Evolutionary conservation across 306 rosid genomes (phyloP).

Genomic region (Sesbania bispinosa): DNA sequence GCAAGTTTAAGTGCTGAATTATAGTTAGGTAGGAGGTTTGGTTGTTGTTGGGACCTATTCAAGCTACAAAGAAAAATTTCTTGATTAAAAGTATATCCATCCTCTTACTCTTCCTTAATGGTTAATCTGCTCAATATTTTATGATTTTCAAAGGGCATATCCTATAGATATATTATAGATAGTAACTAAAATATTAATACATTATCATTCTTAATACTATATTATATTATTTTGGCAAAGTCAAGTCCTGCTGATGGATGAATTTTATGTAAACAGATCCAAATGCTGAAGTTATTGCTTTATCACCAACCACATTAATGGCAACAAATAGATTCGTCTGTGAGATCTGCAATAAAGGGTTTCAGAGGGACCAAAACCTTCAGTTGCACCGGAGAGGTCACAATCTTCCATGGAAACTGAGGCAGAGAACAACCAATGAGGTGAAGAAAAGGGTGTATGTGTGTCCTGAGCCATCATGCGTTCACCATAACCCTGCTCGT

Average conservation of each 20-base stretch:
- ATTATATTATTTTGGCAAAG: not conserved
- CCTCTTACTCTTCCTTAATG: not conserved
- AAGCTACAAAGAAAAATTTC: not conserved
- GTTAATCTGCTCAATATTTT: not conserved
- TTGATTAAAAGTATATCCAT: not conserved
- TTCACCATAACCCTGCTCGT: slow-evolving; percentile 68
- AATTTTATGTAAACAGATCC: slow-evolving; percentile 47
- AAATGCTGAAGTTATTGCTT: slow-evolving; percentile 66
- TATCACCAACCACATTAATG: slow-evolving; percentile 77
- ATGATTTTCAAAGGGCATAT: not conserved
- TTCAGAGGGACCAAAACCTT: slow-evolving; percentile 80
- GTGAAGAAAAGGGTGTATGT: slow-evolving; percentile 63
- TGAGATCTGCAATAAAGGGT: slow-evolving; percentile 78
- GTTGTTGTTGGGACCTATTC: not conserved
- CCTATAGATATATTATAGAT: not conserved
- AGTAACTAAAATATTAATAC: not conserved
- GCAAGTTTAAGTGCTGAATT: not conserved
- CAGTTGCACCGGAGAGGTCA: slow-evolving; percentile 78
- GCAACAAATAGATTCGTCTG: slow-evolving; percentile 76
- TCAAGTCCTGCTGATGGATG: not conserved
- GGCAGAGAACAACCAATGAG: slow-evolving; percentile 54
- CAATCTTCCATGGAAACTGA: slow-evolving; percentile 80
- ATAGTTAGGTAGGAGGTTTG: not conserved
- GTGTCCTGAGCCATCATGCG: slow-evolving; percentile 66
- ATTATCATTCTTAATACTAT: not conserved